These are phyloP conservation scores for Sclerotinia nivalis DNA, from an alignment of 2,329 filamentous ascomycete genomes.

Conservation along the genomic window DNA sequence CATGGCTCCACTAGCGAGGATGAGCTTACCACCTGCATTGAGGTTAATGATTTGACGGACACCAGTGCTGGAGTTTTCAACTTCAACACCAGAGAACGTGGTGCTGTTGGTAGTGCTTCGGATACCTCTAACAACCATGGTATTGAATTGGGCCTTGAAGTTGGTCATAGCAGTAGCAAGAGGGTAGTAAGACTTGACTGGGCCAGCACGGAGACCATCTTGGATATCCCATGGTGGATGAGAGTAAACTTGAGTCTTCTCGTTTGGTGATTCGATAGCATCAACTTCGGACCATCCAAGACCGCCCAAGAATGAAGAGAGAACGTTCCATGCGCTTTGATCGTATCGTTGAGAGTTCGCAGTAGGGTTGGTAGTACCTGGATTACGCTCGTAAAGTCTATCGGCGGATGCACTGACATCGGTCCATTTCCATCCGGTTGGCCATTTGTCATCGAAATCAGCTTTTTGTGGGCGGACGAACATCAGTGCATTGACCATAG, in stretches of 20 bases:
- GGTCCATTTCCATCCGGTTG: constrained; percentile 62
- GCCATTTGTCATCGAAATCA: constrained; percentile 72
- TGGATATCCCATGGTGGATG: constrained; percentile 66
- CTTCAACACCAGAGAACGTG: constrained; percentile 63
- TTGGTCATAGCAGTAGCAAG: constrained; percentile 58
- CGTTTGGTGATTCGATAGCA: constrained; percentile 50
- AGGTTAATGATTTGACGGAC: constrained; percentile 42
- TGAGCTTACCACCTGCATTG: constrained; percentile 34
- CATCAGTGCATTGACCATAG: constrained; percentile 60
- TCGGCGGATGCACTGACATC: constrained; percentile 61
- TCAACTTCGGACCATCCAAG: constrained; percentile 54
- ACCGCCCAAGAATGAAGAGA: constrained; percentile 51
- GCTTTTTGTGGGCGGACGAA: constrained; percentile 63
- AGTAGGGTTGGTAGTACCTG: constrained; percentile 65
- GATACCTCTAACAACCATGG: constrained; percentile 63
- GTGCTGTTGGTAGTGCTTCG: constrained; percentile 51
- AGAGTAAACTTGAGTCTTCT: constrained; percentile 65
- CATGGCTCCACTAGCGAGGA: constrained; percentile 33
- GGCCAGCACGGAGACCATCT: constrained; percentile 65
- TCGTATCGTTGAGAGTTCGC: constrained; percentile 64
- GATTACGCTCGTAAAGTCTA: constrained; percentile 66
- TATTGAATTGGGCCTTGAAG: constrained; percentile 66
- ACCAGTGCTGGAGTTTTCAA: constrained; percentile 34
- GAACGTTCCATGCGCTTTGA: constrained; percentile 62
- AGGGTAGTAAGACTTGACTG: constrained; percentile 68